Base-by-base conservation (phyloP, 352 stramenopile genomes). In the Pythium guiyangense region DNA sequence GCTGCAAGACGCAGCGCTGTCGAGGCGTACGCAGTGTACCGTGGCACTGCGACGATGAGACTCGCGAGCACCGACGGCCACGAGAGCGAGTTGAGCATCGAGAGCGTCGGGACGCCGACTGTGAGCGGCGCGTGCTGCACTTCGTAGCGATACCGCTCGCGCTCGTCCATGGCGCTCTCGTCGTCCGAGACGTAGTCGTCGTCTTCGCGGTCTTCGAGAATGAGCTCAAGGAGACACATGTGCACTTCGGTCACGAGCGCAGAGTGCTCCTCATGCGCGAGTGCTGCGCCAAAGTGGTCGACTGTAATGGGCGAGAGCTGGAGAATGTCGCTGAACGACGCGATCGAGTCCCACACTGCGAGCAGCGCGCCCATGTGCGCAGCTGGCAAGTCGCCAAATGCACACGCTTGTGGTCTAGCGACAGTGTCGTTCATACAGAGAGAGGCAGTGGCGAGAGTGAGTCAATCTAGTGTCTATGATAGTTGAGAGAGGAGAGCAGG, bases 151-250 rank as follows among this genome's bases (percentile, higher is more conserved):
- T 88, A 92, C 9, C 80, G 80, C 46, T 94, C 86, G 22, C 72
- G 64, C 44, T 92, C 82, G 52, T 96, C 86, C 71, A 91, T 88
- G 6, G 78, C 72, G 9, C 55, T 75, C 63, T 96, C 86, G 27
- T 94, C 86, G 54, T 96, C 86, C 2, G 84, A 92, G 39, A 90
- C 64, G 56, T 92, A 91, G 50, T 92, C 80, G n/a, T 94, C 86
- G 49, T 91, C 84, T 54, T 94, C 84, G 37, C 79, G 83, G 59
- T 92, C 82, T 48, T 88, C 83, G 6, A 95, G 60, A 27, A 95
- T 78, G 6, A 89, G 65, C 44, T 92, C 77, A 18, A 96, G 59
- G 15, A 96, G 64, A 34, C 80, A 90, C 86, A 96, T 82, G 62
- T 96, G 86, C 10, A 96, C 65, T 52, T 96, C 84, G 2, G 77